Conservation (phyloP, 2,329 filamentous ascomycete species). For the Colletotrichum sojae region DNA sequence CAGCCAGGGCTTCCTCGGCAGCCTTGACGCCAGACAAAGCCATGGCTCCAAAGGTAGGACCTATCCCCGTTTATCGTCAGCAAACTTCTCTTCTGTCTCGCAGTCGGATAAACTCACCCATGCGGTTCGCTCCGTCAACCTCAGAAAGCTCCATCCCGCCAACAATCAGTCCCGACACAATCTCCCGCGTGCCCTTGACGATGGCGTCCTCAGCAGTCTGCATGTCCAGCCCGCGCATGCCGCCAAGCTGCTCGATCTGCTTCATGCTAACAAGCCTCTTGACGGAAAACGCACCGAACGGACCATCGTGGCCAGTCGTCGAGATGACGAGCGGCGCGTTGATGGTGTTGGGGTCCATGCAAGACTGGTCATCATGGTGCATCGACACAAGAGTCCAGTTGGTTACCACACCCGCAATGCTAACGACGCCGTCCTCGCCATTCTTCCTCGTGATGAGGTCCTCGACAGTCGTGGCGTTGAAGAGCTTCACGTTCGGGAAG, state of each 20-base stretch:
- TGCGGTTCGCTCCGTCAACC: slow-evolving; percentile 91
- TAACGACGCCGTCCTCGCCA: slow-evolving; percentile 64
- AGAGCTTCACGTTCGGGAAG: slow-evolving; percentile 94
- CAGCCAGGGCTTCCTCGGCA: slow-evolving; percentile 84
- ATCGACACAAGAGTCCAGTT: slow-evolving; percentile 96
- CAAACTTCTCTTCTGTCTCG: neutral
- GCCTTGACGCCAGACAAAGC: slow-evolving; percentile 89
- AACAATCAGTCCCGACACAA: slow-evolving; percentile 90
- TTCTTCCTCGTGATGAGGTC: slow-evolving; percentile 87
- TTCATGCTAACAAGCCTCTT: slow-evolving; percentile 94
- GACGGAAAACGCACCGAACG: slow-evolving; percentile 91
- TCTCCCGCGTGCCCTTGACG: slow-evolving; percentile 90
- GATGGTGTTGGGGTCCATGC: slow-evolving; percentile 98
- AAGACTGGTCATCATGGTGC: slow-evolving; percentile 90
- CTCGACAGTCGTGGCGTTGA: slow-evolving; percentile 94
- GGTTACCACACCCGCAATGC: slow-evolving; percentile 90
- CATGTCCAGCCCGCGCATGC: slow-evolving; percentile 96
- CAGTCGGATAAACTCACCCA: slow-evolving; percentile 67
- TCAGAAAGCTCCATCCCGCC: slow-evolving; percentile 95
- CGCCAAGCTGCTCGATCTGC: slow-evolving; percentile 84
- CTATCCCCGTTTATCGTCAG: neutral
- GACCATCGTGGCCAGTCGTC: slow-evolving; percentile 91
- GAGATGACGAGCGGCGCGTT: slow-evolving; percentile 91
- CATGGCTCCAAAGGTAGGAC: slow-evolving; percentile 82
- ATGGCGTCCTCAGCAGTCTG: slow-evolving; percentile 92